A percentile compares a stretch with the other conserved stretches of the same genome.
These are phyloP conservation scores for Capsicum pubescens DNA, from an alignment of 257 asterid genomes.

Conservation along the genomic window DNA sequence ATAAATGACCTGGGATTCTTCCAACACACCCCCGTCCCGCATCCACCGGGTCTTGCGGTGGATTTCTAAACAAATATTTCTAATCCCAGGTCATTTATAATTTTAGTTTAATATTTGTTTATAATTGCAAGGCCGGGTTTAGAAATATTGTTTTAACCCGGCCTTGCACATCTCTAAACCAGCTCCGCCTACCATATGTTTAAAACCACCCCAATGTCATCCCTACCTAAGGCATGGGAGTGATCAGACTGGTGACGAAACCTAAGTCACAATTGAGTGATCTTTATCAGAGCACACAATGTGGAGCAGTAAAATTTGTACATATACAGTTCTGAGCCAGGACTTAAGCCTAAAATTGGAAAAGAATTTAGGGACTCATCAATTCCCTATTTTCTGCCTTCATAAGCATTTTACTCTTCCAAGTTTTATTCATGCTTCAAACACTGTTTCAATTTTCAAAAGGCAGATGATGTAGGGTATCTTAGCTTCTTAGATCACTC, in stretches of 20 bases:
- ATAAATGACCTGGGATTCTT: too few species aligned
- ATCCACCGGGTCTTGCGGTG: too few species aligned
- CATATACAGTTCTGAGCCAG: background rate
- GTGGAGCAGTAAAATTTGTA: conserved; percentile 7
- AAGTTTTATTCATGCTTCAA: background rate
- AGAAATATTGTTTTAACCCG: too few species aligned
- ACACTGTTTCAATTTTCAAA: background rate
- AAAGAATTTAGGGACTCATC: conserved; percentile 5
- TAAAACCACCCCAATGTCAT: too few species aligned
- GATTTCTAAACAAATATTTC: too few species aligned
- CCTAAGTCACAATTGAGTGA: background rate
- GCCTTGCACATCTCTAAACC: too few species aligned
- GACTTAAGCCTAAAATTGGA: background rate
- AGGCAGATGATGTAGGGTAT: background rate
- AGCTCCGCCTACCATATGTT: too few species aligned
- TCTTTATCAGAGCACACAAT: background rate
- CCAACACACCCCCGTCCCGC: too few species aligned
- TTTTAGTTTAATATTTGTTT: too few species aligned
- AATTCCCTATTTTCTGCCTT: background rate
- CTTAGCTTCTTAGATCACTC: conserved; percentile 11
- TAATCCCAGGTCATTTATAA: too few species aligned
- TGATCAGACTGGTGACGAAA: background rate
- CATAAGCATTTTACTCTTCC: conserved; percentile 9
- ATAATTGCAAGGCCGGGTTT: too few species aligned
- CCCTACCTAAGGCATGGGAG: background rate